Evolutionary conservation across 176 grass and related monocot genomes (phyloP), one percentile per base, ranked within the genome.

Genomic region (Calamus simplicifolius): DNA sequence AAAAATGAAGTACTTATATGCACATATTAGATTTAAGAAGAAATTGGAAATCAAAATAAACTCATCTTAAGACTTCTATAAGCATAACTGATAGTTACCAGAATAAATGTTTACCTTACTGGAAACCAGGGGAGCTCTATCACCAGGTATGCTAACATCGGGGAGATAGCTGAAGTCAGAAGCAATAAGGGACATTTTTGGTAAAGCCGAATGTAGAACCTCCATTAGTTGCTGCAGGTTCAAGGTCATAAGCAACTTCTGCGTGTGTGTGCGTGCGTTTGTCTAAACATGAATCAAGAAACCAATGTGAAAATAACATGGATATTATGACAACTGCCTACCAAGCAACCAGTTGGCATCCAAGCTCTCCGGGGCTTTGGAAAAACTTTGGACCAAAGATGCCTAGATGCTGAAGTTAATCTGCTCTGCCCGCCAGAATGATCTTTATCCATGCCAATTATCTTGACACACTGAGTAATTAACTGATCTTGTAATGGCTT

Each of bases 141-240:
- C 78, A 48, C 92, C 92, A 73, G 77, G 66, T 74, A 97, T 88
- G 59, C 69, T 87, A 64, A 97, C 92, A 75, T 97, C 92, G 31
- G 92, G 92, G 73, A 97, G 83, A 88, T 85, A 97, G 76, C 81
- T 91, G 78, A 91, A 97, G 62, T 97, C 92, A 70, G 92, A 97
- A 72, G 83, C 87, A 67, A 91, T 75, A 75, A 97, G 75, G 26
- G 81, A 90, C 92, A 97, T 97, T 57, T 80, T 88, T 23, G 92
- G 92, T 64, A 97, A 73, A 64, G 87, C 78, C 66, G 71, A 83
- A 78, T 97, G 92, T 61, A 97, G 69, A 63, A 80, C 83, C 69
- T 97, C 92, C 70, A 97, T 50, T 67, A 97, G 62, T 85, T 85
- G 75, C 92, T 97, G 84, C 54, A 61, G 48, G 43, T 51, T 60